Conservation (phyloP, 2,329 filamentous ascomycete genomes). For the Pseudogymnoascus pannorum region DNA sequence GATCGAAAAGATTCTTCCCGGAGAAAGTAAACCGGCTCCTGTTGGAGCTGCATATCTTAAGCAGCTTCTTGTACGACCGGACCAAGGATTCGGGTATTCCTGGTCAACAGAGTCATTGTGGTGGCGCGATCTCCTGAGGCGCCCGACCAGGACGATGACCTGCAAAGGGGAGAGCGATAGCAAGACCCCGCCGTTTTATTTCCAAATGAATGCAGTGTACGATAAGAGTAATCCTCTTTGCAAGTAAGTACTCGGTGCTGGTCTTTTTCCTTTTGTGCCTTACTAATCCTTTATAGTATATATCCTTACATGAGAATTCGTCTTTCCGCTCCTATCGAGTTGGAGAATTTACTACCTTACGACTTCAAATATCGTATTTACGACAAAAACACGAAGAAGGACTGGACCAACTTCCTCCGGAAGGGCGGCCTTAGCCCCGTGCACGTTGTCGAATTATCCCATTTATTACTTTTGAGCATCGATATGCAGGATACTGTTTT, state of each 20-base stretch:
- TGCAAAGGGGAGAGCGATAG: constrained; percentile 83
- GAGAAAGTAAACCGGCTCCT: constrained; percentile 80
- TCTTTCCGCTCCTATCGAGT: constrained; percentile 82
- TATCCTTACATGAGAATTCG: constrained; percentile 95
- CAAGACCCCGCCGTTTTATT: constrained; percentile 77
- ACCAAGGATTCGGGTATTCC: constrained; percentile 91
- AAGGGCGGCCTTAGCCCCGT: constrained; percentile 97
- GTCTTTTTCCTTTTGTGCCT: background rate
- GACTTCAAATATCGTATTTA: constrained; percentile 99
- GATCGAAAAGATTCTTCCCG: constrained; percentile 94
- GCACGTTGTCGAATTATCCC: constrained; percentile 92
- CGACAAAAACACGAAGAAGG: constrained; percentile 96
- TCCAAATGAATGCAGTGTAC: constrained; percentile 84
- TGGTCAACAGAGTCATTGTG: constrained; percentile 88
- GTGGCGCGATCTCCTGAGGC: constrained; percentile 85
- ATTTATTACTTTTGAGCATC: constrained; percentile 83
- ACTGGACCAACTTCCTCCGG: constrained; percentile 96
- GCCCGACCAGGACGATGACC: constrained; percentile 77
- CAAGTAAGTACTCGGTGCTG: constrained; percentile 41
- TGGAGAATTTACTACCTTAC: constrained; percentile 91
- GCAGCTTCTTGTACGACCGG: constrained; percentile 77
- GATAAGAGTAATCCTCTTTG: constrained; percentile 78
- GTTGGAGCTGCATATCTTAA: constrained; percentile 90
- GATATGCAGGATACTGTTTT: constrained; percentile 96
- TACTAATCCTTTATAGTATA: constrained; percentile 43